Percentiles rank a stretch among this genome's conserved stretches.
These are phyloP conservation scores for Aspergillus sparsus DNA, from an alignment of 495 filamentous ascomycete species.

Conservation along the genomic window DNA sequence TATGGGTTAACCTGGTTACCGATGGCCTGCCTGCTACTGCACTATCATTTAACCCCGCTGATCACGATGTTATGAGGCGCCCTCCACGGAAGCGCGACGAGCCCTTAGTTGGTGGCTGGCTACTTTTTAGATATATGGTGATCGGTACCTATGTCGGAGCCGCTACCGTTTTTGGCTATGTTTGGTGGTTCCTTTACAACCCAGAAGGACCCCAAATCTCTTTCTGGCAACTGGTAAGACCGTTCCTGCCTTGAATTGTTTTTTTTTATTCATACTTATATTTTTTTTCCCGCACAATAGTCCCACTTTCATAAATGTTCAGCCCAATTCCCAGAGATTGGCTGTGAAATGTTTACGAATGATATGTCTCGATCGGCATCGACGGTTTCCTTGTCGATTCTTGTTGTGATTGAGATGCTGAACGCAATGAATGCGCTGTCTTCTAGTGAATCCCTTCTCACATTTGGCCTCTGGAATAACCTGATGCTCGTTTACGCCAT, in stretches of 20 bases:
- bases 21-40: constrained; percentile 97
- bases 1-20: constrained; percentile 99
- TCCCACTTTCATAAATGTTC: constrained; percentile 94
- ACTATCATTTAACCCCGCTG: constrained; percentile 94
- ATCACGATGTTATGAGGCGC: constrained; percentile 95
- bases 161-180: constrained; percentile 95
- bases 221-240: constrained; percentile 78
- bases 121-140: constrained; percentile 97
- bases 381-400: constrained; percentile 87
- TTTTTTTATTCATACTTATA: constrained; percentile 17
- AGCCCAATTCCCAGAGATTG: constrained; percentile 82
- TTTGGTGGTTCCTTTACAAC: constrained; percentile 99
- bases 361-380: constrained; percentile 89
- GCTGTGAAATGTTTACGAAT: constrained; percentile 91
- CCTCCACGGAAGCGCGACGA: constrained; percentile 90
- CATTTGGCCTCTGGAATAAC: constrained; percentile 92
- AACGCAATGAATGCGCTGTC: constrained; percentile 99
- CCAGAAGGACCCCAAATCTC: constrained; percentile 87
- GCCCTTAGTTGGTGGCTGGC: constrained; percentile 86
- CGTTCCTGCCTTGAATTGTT: neutral
- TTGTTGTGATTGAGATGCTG: constrained; percentile 99
- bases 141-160: constrained; percentile 93
- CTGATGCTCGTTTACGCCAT: constrained; percentile 97
- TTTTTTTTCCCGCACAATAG: constrained; percentile 28
- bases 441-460: constrained; percentile 90